Base-by-base conservation (phyloP, 2,329 filamentous ascomycete genomes). In the Fusarium nodosum region DNA sequence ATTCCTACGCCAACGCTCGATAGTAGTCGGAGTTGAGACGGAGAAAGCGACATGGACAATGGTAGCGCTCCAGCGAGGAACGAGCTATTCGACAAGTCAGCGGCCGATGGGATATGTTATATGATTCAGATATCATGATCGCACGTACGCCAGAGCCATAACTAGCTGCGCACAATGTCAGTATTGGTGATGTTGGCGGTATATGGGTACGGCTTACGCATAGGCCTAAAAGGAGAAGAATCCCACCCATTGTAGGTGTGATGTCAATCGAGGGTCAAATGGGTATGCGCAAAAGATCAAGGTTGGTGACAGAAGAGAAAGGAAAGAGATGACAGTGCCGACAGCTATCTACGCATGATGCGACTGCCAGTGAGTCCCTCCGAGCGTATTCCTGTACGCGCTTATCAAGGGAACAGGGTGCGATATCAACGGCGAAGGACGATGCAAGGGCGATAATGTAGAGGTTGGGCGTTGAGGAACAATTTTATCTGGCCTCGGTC, bases 1-100 rank as follows among this genome's bases (percentile, higher is more conserved):
- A 99, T 92, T 45, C 96, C 96, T 79, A 97, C 93, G 55, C 96
- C 96, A 77, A 98, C 88, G 60, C 94, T 94, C 24, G 95, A 97
- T 77, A 98, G 92, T 51, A 97, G 84, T 76, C 95, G 91, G 60
- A 98, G 84, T 79, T 97, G 93, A 44, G 93, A 93, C 64, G 92
- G 90, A 31, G 94, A 95, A 28, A 99, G 87, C 60, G 91, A 88
- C 84, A 99, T 93, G 60, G 93, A 94, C 52, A 99, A 85, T 38
- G 96, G 96, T 70, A 99, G 85, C 72, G 93, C 91, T 80, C 96
- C 96, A 72, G 95, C 94, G 58, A 97, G 87, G 79, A 98, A 97
- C 62, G 96, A 98, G 75, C 95, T 97, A 78, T 72, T 58, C 24
- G 45, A 61, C 47, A 42, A 58, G 65, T 75, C 59, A 75, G 73